phyloP scores from a whole-genome alignment of 768 basidiomycete species.

The Serendipita sp. region DNA sequence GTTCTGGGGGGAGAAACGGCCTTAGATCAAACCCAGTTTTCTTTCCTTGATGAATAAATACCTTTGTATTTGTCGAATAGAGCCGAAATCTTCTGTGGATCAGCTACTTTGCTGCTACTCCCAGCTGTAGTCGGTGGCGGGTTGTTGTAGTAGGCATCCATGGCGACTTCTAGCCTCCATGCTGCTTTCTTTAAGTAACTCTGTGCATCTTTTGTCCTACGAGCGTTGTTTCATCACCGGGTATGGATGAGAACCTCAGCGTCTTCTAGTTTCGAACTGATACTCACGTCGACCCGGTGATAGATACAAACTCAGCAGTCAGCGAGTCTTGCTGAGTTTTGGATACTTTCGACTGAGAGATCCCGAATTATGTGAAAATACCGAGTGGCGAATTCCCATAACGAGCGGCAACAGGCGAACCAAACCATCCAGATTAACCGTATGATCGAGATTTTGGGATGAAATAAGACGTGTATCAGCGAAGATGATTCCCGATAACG shows the following conservation, averaged over 20 bases:
- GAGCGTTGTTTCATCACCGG: background rate
- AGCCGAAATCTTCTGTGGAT: conserved; percentile 29
- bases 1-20: conserved; percentile 25
- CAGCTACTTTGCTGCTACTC: background rate
- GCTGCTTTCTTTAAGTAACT: background rate
- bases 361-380: background rate
- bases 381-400: too few species aligned
- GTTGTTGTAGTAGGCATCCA: background rate
- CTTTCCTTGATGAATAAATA: conserved; percentile 13
- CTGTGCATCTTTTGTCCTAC: background rate
- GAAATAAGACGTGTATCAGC: too few species aligned
- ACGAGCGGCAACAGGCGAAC: too few species aligned
- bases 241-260: background rate
- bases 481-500: too few species aligned
- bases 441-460: too few species aligned
- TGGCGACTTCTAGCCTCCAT: background rate
- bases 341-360: conserved; percentile 3
- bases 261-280: background rate
- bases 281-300: conserved; percentile 14
- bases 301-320: conserved; percentile 12
- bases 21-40: background rate
- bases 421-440: too few species aligned
- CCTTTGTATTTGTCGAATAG: conserved; percentile 61
- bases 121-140: conserved; percentile 7
- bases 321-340: conserved; percentile 13